A percentile compares a stretch with the other conserved stretches of the same genome.
phyloP scores from a whole-genome alignment of 352 stramenopile species.

The Globisporangium solare region DNA sequence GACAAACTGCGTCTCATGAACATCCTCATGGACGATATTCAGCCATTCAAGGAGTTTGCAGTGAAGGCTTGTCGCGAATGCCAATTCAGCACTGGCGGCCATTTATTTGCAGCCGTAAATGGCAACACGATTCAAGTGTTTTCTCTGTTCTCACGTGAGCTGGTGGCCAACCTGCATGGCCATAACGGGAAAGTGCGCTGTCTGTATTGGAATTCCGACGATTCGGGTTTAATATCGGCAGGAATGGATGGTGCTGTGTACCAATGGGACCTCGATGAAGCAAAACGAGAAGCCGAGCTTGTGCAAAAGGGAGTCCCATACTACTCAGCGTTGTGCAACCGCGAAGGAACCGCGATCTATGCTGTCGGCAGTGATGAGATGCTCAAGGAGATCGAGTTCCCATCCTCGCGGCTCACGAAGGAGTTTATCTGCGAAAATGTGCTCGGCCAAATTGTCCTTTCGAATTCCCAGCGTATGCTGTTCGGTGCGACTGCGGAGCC shows the following conservation, averaged over 20 bases:
- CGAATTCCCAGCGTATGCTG: constrained; percentile 81
- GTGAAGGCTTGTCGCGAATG: constrained; percentile 83
- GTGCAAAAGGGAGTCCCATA: constrained; percentile 92
- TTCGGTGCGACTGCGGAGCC: constrained; percentile 82
- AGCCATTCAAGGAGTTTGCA: constrained; percentile 76
- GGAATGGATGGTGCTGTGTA: constrained; percentile 93
- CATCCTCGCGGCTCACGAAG: constrained; percentile 66
- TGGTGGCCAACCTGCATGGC: constrained; percentile 86
- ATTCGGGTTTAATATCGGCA: constrained; percentile 83
- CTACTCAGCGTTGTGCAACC: constrained; percentile 82
- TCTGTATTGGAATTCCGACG: constrained; percentile 85
- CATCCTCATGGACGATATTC: constrained; percentile 91
- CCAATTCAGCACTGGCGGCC: constrained; percentile 82
- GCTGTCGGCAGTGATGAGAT: constrained; percentile 86
- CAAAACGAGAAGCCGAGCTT: constrained; percentile 89
- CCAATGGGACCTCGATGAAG: constrained; percentile 90
- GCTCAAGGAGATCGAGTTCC: constrained; percentile 89
- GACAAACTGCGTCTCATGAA: constrained; percentile 90
- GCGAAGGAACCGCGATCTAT: constrained; percentile 75
- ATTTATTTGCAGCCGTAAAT: constrained; percentile 93
- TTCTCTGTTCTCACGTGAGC: constrained; percentile 89
- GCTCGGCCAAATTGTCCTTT: constrained; percentile 84
- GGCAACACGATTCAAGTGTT: constrained; percentile 92
- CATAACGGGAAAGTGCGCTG: constrained; percentile 92
- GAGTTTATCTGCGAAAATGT: constrained; percentile 79